Conservation (phyloP, 192 early-diverging fungal species). For the Phlyctochytrium arcticum region DNA sequence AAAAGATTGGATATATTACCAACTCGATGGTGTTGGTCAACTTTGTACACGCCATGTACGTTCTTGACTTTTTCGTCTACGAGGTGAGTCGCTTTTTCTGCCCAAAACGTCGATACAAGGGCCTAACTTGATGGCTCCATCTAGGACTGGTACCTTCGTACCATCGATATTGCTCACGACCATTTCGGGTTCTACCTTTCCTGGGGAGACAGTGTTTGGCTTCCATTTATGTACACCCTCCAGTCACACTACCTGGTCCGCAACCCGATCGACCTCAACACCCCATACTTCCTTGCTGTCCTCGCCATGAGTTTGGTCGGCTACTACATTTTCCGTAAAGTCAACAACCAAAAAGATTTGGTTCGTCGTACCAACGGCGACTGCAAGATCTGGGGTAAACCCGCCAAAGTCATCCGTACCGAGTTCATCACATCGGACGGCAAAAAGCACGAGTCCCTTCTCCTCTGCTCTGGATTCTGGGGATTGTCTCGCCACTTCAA, state of each 20-base stretch:
- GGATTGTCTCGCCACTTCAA: constrained; percentile 81
- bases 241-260: constrained; percentile 75
- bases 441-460: constrained; percentile 57
- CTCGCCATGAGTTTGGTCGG: constrained; percentile 56
- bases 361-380: constrained; percentile 65
- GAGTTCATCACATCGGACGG: constrained; percentile 70
- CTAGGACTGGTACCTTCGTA: constrained; percentile 80
- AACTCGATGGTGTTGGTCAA: constrained; percentile 80
- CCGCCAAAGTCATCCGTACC: constrained; percentile 68
- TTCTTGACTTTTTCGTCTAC: constrained; percentile 76
- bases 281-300: constrained; percentile 46
- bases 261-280: constrained; percentile 64
- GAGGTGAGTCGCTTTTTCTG: constrained; percentile 22
- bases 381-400: constrained; percentile 74
- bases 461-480: constrained; percentile 76
- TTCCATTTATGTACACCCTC: constrained; percentile 79
- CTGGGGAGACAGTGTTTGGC: constrained; percentile 78
- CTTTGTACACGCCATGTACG: constrained; percentile 68
- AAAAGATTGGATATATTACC: constrained; percentile 68
- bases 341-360: constrained; percentile 78
- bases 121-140: too few species aligned
- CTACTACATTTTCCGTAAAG: constrained; percentile 76
- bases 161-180: constrained; percentile 81
- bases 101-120: not conserved
- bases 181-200: constrained; percentile 84